Percentiles rank a stretch among this genome's conserved stretches.
Evolutionary conservation across 2,329 filamentous ascomycete genomes (phyloP).

Genomic region (Fulvia fulva): DNA sequence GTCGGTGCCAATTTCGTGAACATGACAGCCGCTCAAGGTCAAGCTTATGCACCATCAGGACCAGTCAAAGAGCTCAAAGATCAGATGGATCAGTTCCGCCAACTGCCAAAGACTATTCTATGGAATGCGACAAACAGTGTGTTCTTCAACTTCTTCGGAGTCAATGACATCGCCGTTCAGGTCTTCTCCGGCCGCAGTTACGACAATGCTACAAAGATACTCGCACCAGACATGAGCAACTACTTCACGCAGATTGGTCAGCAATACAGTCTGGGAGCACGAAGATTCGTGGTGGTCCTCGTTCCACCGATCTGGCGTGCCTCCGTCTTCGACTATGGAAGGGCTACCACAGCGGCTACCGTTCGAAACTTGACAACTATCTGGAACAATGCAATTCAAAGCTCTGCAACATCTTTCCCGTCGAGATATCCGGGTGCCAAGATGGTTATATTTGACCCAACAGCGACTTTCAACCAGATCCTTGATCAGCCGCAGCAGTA

Average conservation of each 20-base stretch:
- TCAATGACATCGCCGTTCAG: conserved; percentile 13
- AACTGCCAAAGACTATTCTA: not conserved
- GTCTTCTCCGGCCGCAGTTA: not conserved
- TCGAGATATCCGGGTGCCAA: not conserved
- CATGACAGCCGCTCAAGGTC: not conserved
- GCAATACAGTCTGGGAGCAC: conserved; percentile 2
- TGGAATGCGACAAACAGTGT: conserved; percentile 13
- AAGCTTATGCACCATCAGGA: not conserved
- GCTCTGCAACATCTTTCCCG: not conserved
- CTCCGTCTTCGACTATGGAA: not conserved
- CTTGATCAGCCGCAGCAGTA: conserved; percentile 6
- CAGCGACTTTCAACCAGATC: not conserved
- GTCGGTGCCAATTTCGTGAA: conserved; percentile 7
- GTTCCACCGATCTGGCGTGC: conserved; percentile 2
- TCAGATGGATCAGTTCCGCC: conserved; percentile 1
- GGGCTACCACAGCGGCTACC: not conserved
- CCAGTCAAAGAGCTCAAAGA: conserved; percentile 8
- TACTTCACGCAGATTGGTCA: not conserved
- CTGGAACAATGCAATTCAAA: conserved; percentile 2
- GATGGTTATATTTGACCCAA: not conserved
- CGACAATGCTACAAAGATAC: not conserved
- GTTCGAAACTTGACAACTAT: not conserved
- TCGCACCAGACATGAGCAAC: not conserved
- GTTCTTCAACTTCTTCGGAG: conserved; percentile 11
- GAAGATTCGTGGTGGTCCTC: conserved; percentile 3